Percentiles rank a stretch among this genome's conserved stretches.
Evolutionary conservation across 2,329 filamentous ascomycete genomes (phyloP).

Genomic region (Juglanconis juglandina): DNA sequence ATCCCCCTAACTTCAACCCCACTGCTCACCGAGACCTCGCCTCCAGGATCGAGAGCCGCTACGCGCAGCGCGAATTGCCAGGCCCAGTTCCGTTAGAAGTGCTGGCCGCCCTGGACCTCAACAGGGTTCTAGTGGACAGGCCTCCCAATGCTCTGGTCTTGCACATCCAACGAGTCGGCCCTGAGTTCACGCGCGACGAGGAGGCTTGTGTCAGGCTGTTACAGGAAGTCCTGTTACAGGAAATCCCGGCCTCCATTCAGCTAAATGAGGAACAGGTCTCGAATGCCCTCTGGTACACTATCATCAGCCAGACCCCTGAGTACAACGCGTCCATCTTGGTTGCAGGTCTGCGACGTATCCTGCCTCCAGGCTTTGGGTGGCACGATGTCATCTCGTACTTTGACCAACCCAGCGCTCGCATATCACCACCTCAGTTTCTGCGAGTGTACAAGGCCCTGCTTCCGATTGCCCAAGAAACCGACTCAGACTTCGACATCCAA

Average conservation of each 20-base stretch:
- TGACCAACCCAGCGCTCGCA: constrained; percentile 71
- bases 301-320: constrained; percentile 53
- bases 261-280: constrained; percentile 81
- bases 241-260: constrained; percentile 50
- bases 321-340: constrained; percentile 56
- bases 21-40: constrained; percentile 67
- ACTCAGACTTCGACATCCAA: constrained; percentile 72
- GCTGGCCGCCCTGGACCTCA: constrained; percentile 66
- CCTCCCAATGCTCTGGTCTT: constrained; percentile 57
- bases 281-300: constrained; percentile 67
- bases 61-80: constrained; percentile 59
- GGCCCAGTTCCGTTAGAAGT: constrained; percentile 62
- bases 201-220: constrained; percentile 60
- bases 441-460: constrained; percentile 76
- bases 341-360: constrained; percentile 58
- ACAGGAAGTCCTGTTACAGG: constrained; percentile 33
- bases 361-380: constrained; percentile 65
- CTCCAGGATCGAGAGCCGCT: constrained; percentile 65
- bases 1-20: constrained; percentile 80
- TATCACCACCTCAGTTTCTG: constrained; percentile 78
- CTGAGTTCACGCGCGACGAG: constrained; percentile 70
- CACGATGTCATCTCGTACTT: constrained; percentile 73
- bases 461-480: constrained; percentile 61
- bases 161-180: constrained; percentile 70
- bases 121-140: constrained; percentile 60